Base-by-base conservation (phyloP, 495 filamentous ascomycete species). In the Hyaloscypha bicolor region DNA sequence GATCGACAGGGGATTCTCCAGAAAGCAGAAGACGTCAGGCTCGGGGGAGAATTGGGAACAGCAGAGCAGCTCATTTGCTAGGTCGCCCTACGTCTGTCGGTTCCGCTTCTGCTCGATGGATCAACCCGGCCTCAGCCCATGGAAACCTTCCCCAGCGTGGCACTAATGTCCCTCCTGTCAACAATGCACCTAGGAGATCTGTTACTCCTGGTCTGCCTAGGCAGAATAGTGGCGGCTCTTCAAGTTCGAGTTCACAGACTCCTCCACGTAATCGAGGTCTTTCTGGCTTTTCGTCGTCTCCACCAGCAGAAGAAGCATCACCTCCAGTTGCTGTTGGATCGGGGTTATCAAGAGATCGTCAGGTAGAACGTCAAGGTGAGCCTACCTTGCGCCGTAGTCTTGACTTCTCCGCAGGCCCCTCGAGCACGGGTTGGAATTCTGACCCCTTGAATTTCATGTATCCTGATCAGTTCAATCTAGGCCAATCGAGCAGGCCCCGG, bases 41-140 rank as follows among this genome's bases (percentile, higher is more conserved):
- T 42, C 63, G 70, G 56, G 70, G 70, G 21, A 62, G 70, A 48
- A 32, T 65, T 53, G 61, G 70, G 5, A 45, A 53, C 35, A 62
- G 35, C 33, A 56, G 69, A 29, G 60, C 69, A 12, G 21, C 32
- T 25, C 57, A 67, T 57, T n/a, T 35, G n/a, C 32, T 51, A 2
- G 56, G 60, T 25, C 70, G 70, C 32, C 70, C 70, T 14, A 70
- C 58, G 2, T 72, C 70, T 8, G 67, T 69, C 22, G 67, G 70
- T 14, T 72, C 70, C 4, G 58, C 70, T 16, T 72, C 70, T 5
- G 58, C 70, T 21, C 62, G 70, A 59, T 59, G 45, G 22, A 51
- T 63, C 33, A 59, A 31, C 22, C 56, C 60, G 2, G 32, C 31
- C 61, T 35, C 32, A 6, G 61, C 37, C 30, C 66, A 63, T 29